Conservation (phyloP, 352 stramenopile genomes). For the Pythium apleroticum region DNA sequence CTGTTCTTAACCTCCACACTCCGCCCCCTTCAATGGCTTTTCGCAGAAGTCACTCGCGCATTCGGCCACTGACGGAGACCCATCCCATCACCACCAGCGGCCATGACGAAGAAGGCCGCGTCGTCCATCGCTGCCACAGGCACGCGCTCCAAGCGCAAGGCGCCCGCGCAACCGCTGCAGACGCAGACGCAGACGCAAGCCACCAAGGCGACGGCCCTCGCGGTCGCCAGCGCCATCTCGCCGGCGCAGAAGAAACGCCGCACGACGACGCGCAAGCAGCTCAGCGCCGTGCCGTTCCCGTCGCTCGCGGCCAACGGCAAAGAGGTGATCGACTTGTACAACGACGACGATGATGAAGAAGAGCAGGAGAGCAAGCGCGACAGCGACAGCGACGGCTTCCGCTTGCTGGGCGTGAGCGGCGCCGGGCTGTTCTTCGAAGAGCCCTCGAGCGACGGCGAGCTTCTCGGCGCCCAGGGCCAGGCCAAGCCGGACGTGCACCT, state of each 20-base stretch:
- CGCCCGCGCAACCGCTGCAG: constrained; percentile 1
- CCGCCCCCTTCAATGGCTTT: constrained; percentile 10
- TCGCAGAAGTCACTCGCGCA: constrained; percentile 16
- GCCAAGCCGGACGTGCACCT: constrained; percentile 50
- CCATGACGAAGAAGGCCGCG: constrained; percentile 18
- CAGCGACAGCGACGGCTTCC: not conserved
- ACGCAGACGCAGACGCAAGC: not conserved
- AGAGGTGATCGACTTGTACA: constrained; percentile 18
- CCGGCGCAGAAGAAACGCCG: constrained; percentile 18
- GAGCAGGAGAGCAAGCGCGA: not conserved
- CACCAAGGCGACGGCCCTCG: too few species aligned
- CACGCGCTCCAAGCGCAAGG: constrained; percentile 29
- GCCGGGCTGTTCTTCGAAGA: not conserved
- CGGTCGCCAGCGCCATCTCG: constrained; percentile 10
- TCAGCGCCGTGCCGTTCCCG: constrained; percentile 14
- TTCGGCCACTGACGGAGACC: not conserved
- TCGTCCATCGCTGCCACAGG: constrained; percentile 10
- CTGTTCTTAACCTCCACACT: constrained; percentile 23
- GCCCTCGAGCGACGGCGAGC: not conserved
- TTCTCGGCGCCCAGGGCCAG: not conserved
- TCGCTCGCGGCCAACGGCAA: constrained; percentile 3
- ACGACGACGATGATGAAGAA: constrained; percentile 17
- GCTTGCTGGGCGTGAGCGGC: constrained; percentile 4
- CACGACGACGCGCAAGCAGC: constrained; percentile 2
- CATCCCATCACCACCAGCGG: not conserved